phyloP scores from a whole-genome alignment of 2,329 filamentous ascomycete genomes.

The Hypomyces rosellus region DNA sequence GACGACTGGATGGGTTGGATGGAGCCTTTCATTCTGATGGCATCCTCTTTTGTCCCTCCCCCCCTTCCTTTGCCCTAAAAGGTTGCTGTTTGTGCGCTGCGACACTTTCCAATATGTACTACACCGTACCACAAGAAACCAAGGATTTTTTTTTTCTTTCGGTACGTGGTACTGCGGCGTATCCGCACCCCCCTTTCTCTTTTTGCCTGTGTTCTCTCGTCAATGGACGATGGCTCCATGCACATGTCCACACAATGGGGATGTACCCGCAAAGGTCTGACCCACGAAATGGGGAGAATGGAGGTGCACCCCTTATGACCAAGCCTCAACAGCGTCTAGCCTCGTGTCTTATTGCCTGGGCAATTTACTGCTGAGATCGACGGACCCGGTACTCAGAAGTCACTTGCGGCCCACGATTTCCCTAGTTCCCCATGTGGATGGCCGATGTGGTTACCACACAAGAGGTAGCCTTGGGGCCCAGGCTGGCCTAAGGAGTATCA shows the following conservation, averaged over 20 bases:
- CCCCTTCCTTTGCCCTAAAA: not conserved
- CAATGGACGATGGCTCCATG: slow-evolving; percentile 1
- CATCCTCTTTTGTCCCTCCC: not conserved
- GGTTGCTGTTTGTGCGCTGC: slow-evolving; percentile 3
- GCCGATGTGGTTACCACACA: slow-evolving; percentile 5
- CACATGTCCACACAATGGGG: slow-evolving; percentile 1
- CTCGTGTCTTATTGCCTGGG: slow-evolving; percentile 8
- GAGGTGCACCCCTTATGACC: slow-evolving; percentile 3
- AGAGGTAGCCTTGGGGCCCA: slow-evolving; percentile 9
- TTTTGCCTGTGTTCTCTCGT: not conserved
- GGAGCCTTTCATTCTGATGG: not conserved
- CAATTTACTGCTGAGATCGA: slow-evolving; percentile 10
- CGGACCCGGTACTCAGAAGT: slow-evolving; percentile 8
- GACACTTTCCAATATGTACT: slow-evolving; percentile 1
- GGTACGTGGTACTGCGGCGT: slow-evolving; percentile 1
- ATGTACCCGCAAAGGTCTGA: slow-evolving; percentile 4
- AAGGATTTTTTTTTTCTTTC: too few species aligned
- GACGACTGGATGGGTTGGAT: not conserved
- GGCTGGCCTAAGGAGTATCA: slow-evolving; percentile 7
- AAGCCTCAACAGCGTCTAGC: slow-evolving; percentile 11
- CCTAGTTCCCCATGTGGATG: slow-evolving; percentile 2
- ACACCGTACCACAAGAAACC: not conserved
- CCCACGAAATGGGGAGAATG: slow-evolving; percentile 9
- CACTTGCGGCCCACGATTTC: slow-evolving; percentile 2
- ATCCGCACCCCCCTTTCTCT: slow-evolving; percentile 1